Conservation (phyloP, 805 yeast genomes). For the Saturnispora sekii region DNA sequence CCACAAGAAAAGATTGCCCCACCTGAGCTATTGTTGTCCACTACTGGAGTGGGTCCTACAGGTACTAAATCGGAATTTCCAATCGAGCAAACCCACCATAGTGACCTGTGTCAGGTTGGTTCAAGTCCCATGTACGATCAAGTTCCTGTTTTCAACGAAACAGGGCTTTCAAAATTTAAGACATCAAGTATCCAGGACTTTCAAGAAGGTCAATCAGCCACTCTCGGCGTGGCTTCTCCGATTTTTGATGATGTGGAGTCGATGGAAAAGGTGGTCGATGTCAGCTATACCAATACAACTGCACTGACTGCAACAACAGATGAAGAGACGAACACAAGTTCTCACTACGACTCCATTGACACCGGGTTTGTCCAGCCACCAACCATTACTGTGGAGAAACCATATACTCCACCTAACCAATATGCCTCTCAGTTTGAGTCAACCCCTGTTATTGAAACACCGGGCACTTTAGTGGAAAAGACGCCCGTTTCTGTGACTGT, state of each 20-base stretch:
- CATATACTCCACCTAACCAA: background rate
- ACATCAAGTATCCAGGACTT: constrained; percentile 7
- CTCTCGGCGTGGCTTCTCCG: constrained; percentile 8
- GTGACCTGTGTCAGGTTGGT: no score
- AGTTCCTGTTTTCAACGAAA: constrained; percentile 5
- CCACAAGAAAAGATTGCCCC: background rate
- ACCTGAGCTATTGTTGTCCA: constrained; percentile 11
- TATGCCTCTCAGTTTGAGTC: background rate
- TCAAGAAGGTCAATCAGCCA: constrained; percentile 11
- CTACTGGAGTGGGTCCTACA: constrained; percentile 18
- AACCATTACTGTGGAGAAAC: background rate
- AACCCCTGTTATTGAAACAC: constrained; percentile 2
- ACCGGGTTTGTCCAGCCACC: constrained; percentile 4
- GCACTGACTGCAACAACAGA: background rate
- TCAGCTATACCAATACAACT: background rate
- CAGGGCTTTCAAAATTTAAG: constrained; percentile 6
- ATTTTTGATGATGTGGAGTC: constrained; percentile 1
- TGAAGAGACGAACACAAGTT: background rate
- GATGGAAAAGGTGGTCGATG: constrained; percentile 2
- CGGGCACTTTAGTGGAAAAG: background rate
- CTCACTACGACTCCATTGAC: background rate
- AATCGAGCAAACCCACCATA: no score
- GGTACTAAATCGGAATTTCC: no score
- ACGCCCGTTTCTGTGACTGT: constrained; percentile 10
- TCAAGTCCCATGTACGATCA: constrained; percentile 6